Conservation (phyloP, 495 filamentous ascomycete species). For the Podospora anserina region DNA sequence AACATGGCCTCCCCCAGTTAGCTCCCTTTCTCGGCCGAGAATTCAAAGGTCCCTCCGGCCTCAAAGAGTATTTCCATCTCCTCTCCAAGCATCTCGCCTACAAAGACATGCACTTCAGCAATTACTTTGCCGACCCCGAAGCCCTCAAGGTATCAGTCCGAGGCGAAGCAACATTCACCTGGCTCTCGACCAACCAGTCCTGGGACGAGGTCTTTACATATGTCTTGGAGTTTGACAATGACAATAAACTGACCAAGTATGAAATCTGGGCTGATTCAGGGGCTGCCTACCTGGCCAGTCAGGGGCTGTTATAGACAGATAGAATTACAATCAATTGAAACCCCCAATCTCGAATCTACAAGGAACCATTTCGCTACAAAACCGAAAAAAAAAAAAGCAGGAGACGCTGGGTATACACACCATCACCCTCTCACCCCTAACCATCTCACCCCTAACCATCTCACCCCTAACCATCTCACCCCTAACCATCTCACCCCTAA, state of each 20-base stretch:
- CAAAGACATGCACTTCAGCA: constrained; percentile 49
- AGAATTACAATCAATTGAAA: neutral
- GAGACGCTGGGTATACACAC: constrained; percentile 5
- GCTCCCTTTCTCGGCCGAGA: constrained; percentile 58
- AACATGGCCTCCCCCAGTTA: constrained; percentile 53
- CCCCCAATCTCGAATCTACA: no score
- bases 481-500: no score
- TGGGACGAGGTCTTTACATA: constrained; percentile 63
- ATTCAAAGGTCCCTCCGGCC: constrained; percentile 49
- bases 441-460: no score
- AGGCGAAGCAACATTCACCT: constrained; percentile 51
- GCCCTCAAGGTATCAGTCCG: constrained; percentile 45
- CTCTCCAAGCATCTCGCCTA: constrained; percentile 43
- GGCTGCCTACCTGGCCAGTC: constrained; percentile 57
- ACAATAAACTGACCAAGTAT: constrained; percentile 49
- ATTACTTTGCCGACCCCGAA: constrained; percentile 52
- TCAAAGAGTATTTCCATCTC: constrained; percentile 47
- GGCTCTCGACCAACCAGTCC: constrained; percentile 47
- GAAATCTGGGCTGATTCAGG: constrained; percentile 65
- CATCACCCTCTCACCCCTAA: no score
- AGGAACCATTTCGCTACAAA: neutral
- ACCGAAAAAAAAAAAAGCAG: neutral
- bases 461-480: no score
- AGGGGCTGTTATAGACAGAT: constrained; percentile 37
- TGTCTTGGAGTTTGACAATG: constrained; percentile 46